These are phyloP conservation scores for Cardamine chenopodiifolia DNA, from an alignment of 345 rosid genomes.

Conservation along the genomic window DNA sequence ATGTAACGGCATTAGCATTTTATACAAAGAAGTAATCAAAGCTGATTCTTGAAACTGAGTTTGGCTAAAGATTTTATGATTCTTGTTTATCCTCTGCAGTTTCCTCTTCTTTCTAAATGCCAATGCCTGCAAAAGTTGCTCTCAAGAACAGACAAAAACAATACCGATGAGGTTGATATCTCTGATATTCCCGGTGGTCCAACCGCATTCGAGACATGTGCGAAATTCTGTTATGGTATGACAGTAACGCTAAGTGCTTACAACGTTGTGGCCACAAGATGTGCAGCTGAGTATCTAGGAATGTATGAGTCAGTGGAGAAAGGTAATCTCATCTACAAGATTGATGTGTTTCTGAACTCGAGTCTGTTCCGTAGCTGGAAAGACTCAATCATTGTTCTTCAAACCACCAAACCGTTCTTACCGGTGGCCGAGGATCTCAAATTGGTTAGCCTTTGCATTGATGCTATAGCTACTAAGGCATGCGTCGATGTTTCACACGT, in stretches of 20 bases:
- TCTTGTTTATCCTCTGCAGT: conserved; percentile 50
- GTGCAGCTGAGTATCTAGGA: conserved; percentile 81
- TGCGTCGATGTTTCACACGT: conserved; percentile 66
- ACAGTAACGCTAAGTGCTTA: conserved; percentile 74
- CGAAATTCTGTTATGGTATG: conserved; percentile 88
- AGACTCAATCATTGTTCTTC: conserved; percentile 82
- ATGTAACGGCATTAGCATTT: neutral
- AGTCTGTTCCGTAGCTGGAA: conserved; percentile 88
- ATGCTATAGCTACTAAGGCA: conserved; percentile 69
- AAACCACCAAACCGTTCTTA: conserved; percentile 56
- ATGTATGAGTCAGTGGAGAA: conserved; percentile 79
- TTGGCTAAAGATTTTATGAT: neutral
- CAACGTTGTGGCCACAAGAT: conserved; percentile 71
- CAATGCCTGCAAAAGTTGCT: conserved; percentile 65
- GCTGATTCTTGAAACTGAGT: conserved; percentile 13
- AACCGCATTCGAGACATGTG: conserved; percentile 79
- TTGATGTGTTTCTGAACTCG: conserved; percentile 76
- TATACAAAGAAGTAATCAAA: neutral
- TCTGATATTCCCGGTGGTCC: conserved; percentile 80
- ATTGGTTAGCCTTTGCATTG: conserved; percentile 58
- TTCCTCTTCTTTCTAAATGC: conserved; percentile 84
- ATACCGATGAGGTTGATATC: conserved; percentile 55
- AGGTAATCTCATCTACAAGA: conserved; percentile 80
- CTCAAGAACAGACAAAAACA: conserved; percentile 50
- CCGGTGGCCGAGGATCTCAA: conserved; percentile 74